Evolutionary conservation across 306 rosid species (phyloP), one percentile per base, ranked within the genome.

Genomic region (Chamaecrista fasciculata): DNA sequence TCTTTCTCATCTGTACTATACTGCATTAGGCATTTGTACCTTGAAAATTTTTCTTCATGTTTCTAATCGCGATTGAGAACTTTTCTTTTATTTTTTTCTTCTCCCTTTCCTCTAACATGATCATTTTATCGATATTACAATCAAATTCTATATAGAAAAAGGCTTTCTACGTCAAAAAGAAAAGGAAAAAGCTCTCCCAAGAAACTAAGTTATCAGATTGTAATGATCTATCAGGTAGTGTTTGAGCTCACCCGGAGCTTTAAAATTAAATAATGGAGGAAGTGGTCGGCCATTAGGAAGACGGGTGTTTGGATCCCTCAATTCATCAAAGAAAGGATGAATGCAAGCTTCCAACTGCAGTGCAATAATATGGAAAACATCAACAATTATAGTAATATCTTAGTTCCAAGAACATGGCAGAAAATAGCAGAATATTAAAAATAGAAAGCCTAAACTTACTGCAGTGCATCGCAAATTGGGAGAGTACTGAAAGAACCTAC

Each of bases 281-380:
- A 94, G 95, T 67, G 99, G 99, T 39, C 99, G 96, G 67, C 99
- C 99, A 70, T 82, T 94, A 47, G 97, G 99, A 78, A 94, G 99
- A 69, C 97, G 96, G 25, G 96, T 87, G 75, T 73, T 89, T 11
- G 96, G 96, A 64, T 94, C 97, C 83, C 99, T 88, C 76, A 94
- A 71, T 79, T 94, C 99, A 80, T 94, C 99, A 63, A 94, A 94
- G 96, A 94, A 94, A 11, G 99, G 97, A 67, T 94, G 99, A 82
- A 94, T 74, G 81, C 99, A 94, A 77, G 99, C 99, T 83, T 94
- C 99, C 90, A 94, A 70, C 99, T 94, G 86, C 74, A 75, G 51
- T 58, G 67, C 15, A 72, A 72, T 39, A 52, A 46, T 33, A 64
- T 11, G 36, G 11, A 43, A 24, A 29, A 31, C 59, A 42, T 60